Base-by-base conservation (phyloP, 2,329 filamentous ascomycete species). In the Lasiodiplodia citricola region DNA sequence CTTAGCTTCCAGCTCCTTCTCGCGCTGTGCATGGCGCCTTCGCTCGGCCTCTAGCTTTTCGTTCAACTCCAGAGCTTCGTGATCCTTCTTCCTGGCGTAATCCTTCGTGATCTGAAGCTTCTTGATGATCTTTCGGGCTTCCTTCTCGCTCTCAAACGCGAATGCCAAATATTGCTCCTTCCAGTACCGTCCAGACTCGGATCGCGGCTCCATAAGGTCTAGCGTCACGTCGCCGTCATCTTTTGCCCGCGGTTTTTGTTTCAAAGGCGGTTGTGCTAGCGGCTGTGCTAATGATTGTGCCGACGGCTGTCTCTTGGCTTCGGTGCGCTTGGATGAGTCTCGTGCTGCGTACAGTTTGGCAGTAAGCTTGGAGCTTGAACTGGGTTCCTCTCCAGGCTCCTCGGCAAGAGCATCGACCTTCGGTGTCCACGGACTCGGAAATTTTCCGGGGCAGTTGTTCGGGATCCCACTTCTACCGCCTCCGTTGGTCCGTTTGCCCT, bases 41-140 rank as follows among this genome's bases (percentile, higher is more conserved):
- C 90, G 89, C 75, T 93, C 91, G 69, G 91, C 87, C 70, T 86
- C 86, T 44, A 95, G 84, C 73, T 88, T 87, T 70, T 88, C 87
- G 25, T 86, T 85, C 62, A 94, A 80, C 68, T 91, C 86, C 31
- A 87, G 85, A 25, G 90, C 90, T 77, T 94, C 90, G 21, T 85
- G 83, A 75, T 95, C 92, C 78, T 94, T 94, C 80, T 91, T 88
- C 76, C 90, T 90, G 54, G 92, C 92, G 75, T 91, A 94, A 67
- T 89, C 90, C 80, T 92, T 94, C 68, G 92, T 91, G 70, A 93
- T 84, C 75, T 92, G 88, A 82, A 94, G 93, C 83, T 94, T 94
- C 75, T 88, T 88, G 75, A 94, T 86, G 75, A 95, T 84, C 81
- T 91, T 92, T 81, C 90, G 89, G 84, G 94, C 90, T 78, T 94